Evolutionary conservation across 371 early-diverging fungal genomes (phyloP), one percentile per base, ranked within the genome.

Genomic region (Lichtheimia corymbifera): DNA sequence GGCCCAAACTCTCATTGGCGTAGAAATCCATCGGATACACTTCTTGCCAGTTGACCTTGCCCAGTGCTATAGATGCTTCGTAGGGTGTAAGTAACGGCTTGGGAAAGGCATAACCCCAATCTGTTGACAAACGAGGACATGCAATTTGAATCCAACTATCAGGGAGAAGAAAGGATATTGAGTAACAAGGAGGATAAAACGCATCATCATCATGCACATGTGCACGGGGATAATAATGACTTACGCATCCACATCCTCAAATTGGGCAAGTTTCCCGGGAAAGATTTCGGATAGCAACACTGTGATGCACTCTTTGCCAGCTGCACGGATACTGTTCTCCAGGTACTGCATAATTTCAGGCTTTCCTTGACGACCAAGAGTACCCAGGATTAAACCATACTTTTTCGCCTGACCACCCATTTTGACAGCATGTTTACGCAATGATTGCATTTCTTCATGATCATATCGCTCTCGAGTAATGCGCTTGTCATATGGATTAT

Each of bases 1-100:
- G 90, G 1, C 99, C 99, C 47, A 92, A 69, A 47, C 93, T 91
- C 53, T 94, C 93, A 66, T 91, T 88, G 2, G 96, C 88, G 68
- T 97, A 98, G 72, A 94, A 98, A 70, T 98, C 99, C 97, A 97
- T 98, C 9, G 99, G 99, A 68, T 98, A 98, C 7, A 86, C 76
- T 5, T 86, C 83, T 63, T 91, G 90, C 91, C 93, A 96, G 11
- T 78, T 74, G 20, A 86, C 76, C 52, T 88, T 91, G 40, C 75
- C 75, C 43, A 98, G 76, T 0, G 87, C 92, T 42, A 96, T 93
- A 0, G 95, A 91, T 11, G 95, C 95, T 77, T 99, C 99, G 72
- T 98, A 99, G 0, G 99, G 97, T 13, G 93, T 93, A 42, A 99
- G 73, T 44, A 99, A 76, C 14, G 99, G 99, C 66, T 91, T 96